A percentile compares a stretch with the other conserved stretches of the same genome.
Conservation (phyloP, 805 yeast genomes). For the Yueomyces sinensis region DNA sequence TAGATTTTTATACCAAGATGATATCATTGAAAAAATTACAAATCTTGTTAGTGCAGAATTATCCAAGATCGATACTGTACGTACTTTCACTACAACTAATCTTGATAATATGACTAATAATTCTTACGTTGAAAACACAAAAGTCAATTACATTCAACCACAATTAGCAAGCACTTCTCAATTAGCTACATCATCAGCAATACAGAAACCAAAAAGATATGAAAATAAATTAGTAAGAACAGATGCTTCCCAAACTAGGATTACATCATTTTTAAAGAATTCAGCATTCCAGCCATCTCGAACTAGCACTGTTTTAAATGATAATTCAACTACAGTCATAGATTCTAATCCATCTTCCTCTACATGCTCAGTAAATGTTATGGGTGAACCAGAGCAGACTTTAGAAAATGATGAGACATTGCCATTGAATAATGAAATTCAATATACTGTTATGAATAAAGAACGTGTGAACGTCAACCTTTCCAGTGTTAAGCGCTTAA, state of each 20-base stretch:
- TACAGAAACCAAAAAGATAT: conserved; percentile 13
- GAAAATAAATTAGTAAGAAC: conserved; percentile 24
- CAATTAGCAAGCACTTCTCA: background rate
- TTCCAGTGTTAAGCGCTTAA: conserved; percentile 44
- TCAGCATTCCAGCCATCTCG: background rate
- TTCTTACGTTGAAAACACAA: background rate
- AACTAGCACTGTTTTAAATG: background rate
- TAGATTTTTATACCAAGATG: conserved; percentile 72
- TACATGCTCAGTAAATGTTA: background rate
- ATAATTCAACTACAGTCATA: background rate
- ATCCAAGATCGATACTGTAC: conserved; percentile 45
- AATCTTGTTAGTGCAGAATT: conserved; percentile 36
- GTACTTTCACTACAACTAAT: conserved; percentile 57
- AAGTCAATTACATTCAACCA: background rate
- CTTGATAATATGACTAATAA: conserved; percentile 20
- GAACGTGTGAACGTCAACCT: conserved; percentile 34
- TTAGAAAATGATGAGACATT: background rate
- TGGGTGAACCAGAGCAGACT: background rate
- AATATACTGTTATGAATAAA: conserved; percentile 11
- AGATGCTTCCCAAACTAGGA: conserved; percentile 21
- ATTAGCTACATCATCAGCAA: background rate
- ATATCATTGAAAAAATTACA: conserved; percentile 55
- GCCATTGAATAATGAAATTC: background rate
- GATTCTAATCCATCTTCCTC: background rate
- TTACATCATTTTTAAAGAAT: conserved; percentile 14